phyloP scores from a whole-genome alignment of 441 rosid species.

The Melastoma candidum region DNA sequence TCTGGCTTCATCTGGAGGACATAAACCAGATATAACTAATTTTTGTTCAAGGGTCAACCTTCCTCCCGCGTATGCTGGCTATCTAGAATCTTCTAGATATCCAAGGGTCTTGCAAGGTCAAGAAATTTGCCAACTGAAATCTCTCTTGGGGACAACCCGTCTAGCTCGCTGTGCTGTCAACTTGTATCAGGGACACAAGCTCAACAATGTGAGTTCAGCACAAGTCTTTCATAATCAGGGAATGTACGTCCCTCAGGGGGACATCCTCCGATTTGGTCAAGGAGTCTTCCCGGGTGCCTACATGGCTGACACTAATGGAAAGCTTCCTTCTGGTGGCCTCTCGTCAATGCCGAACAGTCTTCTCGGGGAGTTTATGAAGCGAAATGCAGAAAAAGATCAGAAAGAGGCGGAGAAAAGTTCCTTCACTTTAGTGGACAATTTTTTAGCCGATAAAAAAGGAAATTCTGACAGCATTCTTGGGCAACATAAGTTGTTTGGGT shows the following conservation, averaged over 20 bases:
- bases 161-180: constrained; percentile 35
- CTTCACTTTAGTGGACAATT: constrained; percentile 25
- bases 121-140: constrained; percentile 74
- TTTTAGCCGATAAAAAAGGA: constrained; percentile 9
- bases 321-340: too few species aligned
- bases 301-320: too few species aligned
- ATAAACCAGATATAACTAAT: constrained; percentile 4
- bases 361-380: constrained; percentile 21
- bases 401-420: constrained; percentile 29
- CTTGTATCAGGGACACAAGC: constrained; percentile 39
- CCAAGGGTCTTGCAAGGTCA: constrained; percentile 99
- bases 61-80: constrained; percentile 38
- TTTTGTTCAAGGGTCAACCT: constrained; percentile 28
- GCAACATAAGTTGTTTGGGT: constrained; percentile 84
- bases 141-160: constrained; percentile 39
- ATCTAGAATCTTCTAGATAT: constrained; percentile 49
- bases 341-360: too few species aligned
- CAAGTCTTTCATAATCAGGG: constrained; percentile 22
- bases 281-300: constrained; percentile 3
- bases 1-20: constrained; percentile 37
- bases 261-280: constrained; percentile 23
- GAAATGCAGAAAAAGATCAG: constrained; percentile 28
- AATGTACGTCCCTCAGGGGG: constrained; percentile 35
- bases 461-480: constrained; percentile 26
- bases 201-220: constrained; percentile 31